Evolutionary conservation across 2,329 filamentous ascomycete genomes (phyloP).

Genomic region (Zalaria obscura): DNA sequence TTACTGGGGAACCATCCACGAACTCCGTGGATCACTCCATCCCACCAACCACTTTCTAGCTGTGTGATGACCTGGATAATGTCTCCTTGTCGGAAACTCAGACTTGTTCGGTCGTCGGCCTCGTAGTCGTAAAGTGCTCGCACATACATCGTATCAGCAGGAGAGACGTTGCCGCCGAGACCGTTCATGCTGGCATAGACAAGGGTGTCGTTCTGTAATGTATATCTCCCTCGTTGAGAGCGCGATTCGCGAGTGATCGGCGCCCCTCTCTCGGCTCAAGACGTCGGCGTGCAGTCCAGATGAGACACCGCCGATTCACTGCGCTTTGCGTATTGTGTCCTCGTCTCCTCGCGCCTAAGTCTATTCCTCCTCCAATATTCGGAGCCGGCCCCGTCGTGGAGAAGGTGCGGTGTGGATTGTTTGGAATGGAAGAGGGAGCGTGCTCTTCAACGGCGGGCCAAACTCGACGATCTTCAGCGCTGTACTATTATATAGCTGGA

Average conservation of each 20-base stretch:
- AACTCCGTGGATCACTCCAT: conserved; percentile 92
- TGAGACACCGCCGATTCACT: too few relatives aligned
- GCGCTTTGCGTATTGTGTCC: too few relatives aligned
- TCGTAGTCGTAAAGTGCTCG: conserved; percentile 96
- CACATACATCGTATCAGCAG: conserved; percentile 61
- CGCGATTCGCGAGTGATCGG: background rate
- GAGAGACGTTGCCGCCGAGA: conserved; percentile 33
- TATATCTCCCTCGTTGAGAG: background rate
- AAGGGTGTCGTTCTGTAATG: background rate
- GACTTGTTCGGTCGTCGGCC: conserved; percentile 87
- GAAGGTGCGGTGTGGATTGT: background rate
- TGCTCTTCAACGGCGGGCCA: background rate
- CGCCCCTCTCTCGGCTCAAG: background rate
- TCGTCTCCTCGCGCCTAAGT: too few relatives aligned
- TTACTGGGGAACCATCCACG: conserved; percentile 99
- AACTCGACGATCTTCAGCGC: background rate
- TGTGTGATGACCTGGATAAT: conserved; percentile 98
- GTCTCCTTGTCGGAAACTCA: conserved; percentile 94
- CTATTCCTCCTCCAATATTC: too few relatives aligned
- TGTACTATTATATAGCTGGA: background rate
- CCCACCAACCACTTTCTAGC: conserved; percentile 98
- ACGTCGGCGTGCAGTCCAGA: background rate
- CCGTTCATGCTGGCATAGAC: conserved; percentile 30
- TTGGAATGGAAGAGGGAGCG: background rate
- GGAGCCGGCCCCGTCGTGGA: too few relatives aligned